These are phyloP conservation scores for Musa balbisiana DNA, from an alignment of 202 grass and related monocot genomes.

Conservation along the genomic window DNA sequence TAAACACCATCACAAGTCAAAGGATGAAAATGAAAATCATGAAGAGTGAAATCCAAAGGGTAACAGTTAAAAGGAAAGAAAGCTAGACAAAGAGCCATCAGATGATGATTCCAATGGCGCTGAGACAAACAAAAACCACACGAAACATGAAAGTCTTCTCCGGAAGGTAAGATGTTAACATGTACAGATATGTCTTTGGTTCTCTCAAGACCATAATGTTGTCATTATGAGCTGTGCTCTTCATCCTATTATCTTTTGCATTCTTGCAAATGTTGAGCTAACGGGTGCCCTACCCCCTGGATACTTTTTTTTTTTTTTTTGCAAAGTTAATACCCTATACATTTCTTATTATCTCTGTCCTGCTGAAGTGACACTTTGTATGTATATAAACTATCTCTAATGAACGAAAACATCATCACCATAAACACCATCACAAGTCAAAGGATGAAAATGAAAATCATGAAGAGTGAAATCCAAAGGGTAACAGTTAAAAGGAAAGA, in stretches of 20 bases:
- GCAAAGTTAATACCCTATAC: no score
- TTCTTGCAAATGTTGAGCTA: no score
- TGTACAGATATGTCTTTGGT: neutral
- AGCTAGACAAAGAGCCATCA: conserved; percentile 21
- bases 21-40: conserved; percentile 21
- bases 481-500: conserved; percentile 27
- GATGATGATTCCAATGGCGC: conserved; percentile 29
- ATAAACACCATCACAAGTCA: conserved; percentile 28
- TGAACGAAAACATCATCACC: conserved; percentile 36
- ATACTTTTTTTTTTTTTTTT: no score
- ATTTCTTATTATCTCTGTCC: no score
- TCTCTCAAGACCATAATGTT: neutral
- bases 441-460: conserved; percentile 21
- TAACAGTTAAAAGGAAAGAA: conserved; percentile 28
- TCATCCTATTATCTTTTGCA: no score
- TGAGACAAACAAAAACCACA: conserved; percentile 24
- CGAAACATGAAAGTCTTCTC: conserved; percentile 41
- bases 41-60: conserved; percentile 23
- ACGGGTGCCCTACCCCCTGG: no score
- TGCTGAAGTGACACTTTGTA: no score
- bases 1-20: conserved; percentile 28
- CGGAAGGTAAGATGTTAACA: conserved; percentile 51
- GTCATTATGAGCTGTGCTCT: no score
- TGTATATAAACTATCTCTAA: no score
- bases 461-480: conserved; percentile 23